phyloP scores from a whole-genome alignment of 768 basidiomycete species.

The Lentinus brumalis region DNA sequence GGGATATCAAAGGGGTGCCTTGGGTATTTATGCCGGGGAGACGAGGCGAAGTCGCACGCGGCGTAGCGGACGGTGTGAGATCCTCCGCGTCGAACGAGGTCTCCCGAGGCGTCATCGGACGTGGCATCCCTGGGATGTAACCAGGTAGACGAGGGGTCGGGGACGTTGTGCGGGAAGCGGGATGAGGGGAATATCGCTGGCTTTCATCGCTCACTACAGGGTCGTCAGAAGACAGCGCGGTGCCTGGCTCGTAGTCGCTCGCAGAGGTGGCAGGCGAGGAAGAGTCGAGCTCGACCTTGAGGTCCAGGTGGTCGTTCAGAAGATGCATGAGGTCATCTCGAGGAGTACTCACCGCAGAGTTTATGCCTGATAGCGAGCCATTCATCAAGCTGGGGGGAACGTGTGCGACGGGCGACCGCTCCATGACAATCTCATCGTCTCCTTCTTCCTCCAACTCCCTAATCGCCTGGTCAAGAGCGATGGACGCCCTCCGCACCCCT shows the following conservation, averaged over 20 bases:
- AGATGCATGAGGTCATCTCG: conserved; percentile 15
- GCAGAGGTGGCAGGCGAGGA: conserved; percentile 23
- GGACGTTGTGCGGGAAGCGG: conserved; percentile 51
- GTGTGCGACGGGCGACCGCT: conserved; percentile 51
- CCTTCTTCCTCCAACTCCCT: conserved; percentile 73
- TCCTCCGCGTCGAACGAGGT: conserved; percentile 66
- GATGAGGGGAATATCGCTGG: conserved; percentile 56
- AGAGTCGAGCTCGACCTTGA: conserved; percentile 21
- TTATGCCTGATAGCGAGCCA: conserved; percentile 7
- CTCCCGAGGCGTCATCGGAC: conserved; percentile 89
- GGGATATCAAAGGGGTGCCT: conserved; percentile 37
- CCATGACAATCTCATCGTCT: conserved; percentile 66
- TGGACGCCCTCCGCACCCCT: conserved; percentile 62
- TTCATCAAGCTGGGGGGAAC: conserved; percentile 18
- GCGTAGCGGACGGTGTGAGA: conserved; percentile 69
- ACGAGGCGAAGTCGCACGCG: conserved; percentile 73
- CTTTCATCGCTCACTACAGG: conserved; percentile 50
- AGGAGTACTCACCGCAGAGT: conserved; percentile 20
- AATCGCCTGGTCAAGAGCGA: conserved; percentile 76
- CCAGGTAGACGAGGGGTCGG: conserved; percentile 66
- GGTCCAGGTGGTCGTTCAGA: background rate
- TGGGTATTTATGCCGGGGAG: conserved; percentile 36
- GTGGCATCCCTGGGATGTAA: conserved; percentile 88
- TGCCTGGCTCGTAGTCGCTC: conserved; percentile 57
- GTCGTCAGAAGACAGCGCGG: conserved; percentile 71